Conservation (phyloP, 495 filamentous ascomycete genomes). For the Hypoxylon subgilvum region DNA sequence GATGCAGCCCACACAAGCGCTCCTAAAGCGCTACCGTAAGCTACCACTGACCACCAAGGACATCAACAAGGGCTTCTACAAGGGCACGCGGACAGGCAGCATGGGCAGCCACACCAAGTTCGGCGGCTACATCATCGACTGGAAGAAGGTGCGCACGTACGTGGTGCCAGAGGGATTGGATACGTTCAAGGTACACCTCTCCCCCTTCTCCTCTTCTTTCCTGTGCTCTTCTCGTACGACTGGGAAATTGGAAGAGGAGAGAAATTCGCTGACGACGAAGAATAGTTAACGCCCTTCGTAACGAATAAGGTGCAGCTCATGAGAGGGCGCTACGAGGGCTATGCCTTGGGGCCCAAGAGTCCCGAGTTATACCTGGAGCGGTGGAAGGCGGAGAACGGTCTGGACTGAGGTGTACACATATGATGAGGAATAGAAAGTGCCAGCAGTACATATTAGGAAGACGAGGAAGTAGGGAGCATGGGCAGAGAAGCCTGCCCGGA, state of each 20-base stretch:
- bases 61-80: conserved; percentile 93
- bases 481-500: neutral
- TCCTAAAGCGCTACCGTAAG: conserved; percentile 69
- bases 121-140: conserved; percentile 84
- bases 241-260: neutral
- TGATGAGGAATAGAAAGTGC: neutral
- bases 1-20: conserved; percentile 73
- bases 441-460: too few species aligned
- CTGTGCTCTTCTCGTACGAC: too few species aligned
- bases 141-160: conserved; percentile 87
- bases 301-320: conserved; percentile 62
- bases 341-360: conserved; percentile 57
- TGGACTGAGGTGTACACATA: conserved; percentile 54
- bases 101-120: conserved; percentile 86
- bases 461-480: neutral
- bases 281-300: conserved; percentile 87
- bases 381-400: conserved; percentile 75
- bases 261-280: conserved; percentile 2
- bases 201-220: neutral
- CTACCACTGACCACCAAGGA: conserved; percentile 86
- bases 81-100: conserved; percentile 85
- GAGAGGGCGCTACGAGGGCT: conserved; percentile 57
- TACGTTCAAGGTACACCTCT: conserved; percentile 68
- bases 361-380: conserved; percentile 64
- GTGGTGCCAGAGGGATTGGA: conserved; percentile 72